These are phyloP conservation scores for Lophiotrema nucula DNA, from an alignment of 495 filamentous ascomycete genomes.

Conservation along the genomic window DNA sequence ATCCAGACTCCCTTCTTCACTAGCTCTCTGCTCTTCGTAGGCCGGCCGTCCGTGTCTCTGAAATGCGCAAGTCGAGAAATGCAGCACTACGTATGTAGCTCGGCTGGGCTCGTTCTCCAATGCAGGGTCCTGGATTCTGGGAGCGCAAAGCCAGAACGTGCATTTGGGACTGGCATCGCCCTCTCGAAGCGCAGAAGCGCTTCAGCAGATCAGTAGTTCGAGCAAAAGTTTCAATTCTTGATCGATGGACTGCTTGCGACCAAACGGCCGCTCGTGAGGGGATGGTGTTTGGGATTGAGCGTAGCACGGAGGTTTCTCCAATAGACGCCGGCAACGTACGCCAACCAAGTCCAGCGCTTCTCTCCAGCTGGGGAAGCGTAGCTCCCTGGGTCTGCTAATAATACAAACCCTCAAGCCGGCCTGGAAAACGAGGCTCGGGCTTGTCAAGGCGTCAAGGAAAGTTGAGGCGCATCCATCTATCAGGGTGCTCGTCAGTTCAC, in stretches of 20 bases:
- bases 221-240: neutral
- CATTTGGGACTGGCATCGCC: neutral
- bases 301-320: slow-evolving; percentile 21
- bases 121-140: neutral
- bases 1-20: neutral
- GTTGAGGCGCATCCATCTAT: slow-evolving; percentile 16
- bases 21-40: neutral
- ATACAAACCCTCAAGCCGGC: slow-evolving; percentile 8
- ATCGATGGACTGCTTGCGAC: neutral
- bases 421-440: slow-evolving; percentile 4
- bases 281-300: slow-evolving; percentile 18
- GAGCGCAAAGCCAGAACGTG: neutral
- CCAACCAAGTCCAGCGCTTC: slow-evolving; percentile 30
- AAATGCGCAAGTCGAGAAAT: neutral
- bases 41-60: slow-evolving; percentile 10
- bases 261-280: neutral
- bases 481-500: slow-evolving; percentile 26
- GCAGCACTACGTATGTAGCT: slow-evolving; percentile 11
- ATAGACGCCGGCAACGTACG: slow-evolving; percentile 27
- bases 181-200: too few relatives aligned
- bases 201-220: too few relatives aligned
- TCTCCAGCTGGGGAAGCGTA: slow-evolving; percentile 2
- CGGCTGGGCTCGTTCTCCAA: slow-evolving; percentile 10
- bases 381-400: slow-evolving; percentile 14
- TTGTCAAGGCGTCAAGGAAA: neutral